These are phyloP conservation scores for Pseudomassariella vexata DNA, from an alignment of 2,329 filamentous ascomycete species.

Conservation along the genomic window DNA sequence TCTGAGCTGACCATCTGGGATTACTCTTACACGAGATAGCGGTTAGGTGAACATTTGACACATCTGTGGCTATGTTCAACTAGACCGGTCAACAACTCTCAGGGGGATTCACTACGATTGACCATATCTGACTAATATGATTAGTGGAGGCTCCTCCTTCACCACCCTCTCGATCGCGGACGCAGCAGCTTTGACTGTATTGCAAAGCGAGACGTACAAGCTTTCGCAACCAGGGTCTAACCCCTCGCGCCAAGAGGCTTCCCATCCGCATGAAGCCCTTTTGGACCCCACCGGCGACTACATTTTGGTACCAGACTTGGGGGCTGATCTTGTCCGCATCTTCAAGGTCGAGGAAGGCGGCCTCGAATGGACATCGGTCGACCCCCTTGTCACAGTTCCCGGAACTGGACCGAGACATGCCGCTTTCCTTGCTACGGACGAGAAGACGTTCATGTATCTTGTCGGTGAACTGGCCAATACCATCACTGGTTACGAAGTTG, in stretches of 20 bases:
- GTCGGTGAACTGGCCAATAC: constrained; percentile 55
- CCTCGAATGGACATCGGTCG: constrained; percentile 31
- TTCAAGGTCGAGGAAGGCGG: constrained; percentile 47
- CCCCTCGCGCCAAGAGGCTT: constrained; percentile 7
- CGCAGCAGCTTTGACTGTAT: constrained; percentile 3
- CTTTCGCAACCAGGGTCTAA: constrained; percentile 6
- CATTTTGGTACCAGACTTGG: constrained; percentile 7
- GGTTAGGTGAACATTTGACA: background rate
- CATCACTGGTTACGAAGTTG: constrained; percentile 50
- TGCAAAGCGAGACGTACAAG: constrained; percentile 8
- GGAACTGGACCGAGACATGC: constrained; percentile 62
- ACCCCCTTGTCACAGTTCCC: constrained; percentile 34
- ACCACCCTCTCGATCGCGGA: constrained; percentile 6
- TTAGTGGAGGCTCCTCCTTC: constrained; percentile 24
- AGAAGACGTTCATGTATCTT: constrained; percentile 51
- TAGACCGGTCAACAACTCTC: too few species aligned
- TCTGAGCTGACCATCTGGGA: constrained; percentile 7
- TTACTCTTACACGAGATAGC: too few species aligned
- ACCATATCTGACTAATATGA: constrained; percentile 5
- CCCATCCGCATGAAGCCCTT: constrained; percentile 9
- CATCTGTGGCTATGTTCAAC: background rate
- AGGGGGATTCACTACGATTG: too few species aligned
- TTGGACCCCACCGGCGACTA: constrained; percentile 8
- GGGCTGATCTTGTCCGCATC: constrained; percentile 51
- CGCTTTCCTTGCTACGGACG: constrained; percentile 43